Evolutionary conservation across 169 alveolate genomes (phyloP), one percentile per base, ranked within the genome.

Genomic region (Eimeria falciformis): DNA sequence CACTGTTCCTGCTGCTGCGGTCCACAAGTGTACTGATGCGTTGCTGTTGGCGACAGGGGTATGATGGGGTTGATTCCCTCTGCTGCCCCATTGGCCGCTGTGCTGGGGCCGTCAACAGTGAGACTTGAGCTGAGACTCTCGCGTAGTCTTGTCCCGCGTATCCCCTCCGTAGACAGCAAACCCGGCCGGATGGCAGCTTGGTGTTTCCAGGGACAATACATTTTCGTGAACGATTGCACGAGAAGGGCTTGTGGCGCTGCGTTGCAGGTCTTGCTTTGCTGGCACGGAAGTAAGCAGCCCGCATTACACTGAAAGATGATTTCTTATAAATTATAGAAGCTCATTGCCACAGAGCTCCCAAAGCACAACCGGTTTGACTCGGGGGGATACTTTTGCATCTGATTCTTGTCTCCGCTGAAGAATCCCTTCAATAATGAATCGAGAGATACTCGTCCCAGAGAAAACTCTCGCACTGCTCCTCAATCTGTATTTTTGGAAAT

Each of bases 41-140:
- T 33, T 33, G 40, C 47, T 25, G 69, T 7, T 45, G 87, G 71
- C 68, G 69, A 27, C 69, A 78, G 18, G 27, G 65, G 69, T 47
- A 29, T 27, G 58, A 25, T 47, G 53, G 71, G 33, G 45, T 45
- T 65, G 53, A 5, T 68, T 27, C 86, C 53, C 29, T 47, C 27
- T 9, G 29, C 27, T 65, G 71, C 68, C 12, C 0, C 11, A 29
- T 45, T n/a, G n/a, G 43, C 21, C 17, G 53, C 87, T 47, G 25
- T 47, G 87, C 69, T 27, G 21, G 46, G 87, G 50, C 69, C 71
- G 53, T 50, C 87, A 18, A 65, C 87, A 2, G 87, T 50, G 33
- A 78, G 69, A 23, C 46, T 78, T 14, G 53, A 68, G 29, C 25
- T 50, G 71, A 78, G 71, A 47, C 68, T 37, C 87, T 50, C 87